Base-by-base conservation (phyloP, 371 early-diverging fungal genomes). In the Mucor lusitanicus region DNA sequence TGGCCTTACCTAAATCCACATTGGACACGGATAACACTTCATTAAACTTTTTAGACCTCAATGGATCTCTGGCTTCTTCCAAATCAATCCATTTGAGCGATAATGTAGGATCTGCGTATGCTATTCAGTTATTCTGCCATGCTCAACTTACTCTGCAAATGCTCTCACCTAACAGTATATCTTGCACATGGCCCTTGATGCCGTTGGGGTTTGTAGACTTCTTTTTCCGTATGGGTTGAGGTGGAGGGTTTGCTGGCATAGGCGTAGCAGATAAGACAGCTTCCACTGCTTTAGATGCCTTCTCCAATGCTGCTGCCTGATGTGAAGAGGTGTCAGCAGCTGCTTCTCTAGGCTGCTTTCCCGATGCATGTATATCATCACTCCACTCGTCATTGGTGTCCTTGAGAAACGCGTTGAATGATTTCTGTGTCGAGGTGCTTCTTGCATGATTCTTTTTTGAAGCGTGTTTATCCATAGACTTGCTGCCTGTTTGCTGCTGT, bases 21-120 rank as follows among this genome's bases (percentile, higher is more conserved):
- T 91, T 91, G 0, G 90, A 83, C 57, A 75, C 76, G 4, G 90
- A 86, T n/a, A 95, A 74, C 19, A 94, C 73, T 30, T 88, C 84
- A 59, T 87, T 86, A 71, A 95, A 94, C 65, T 93, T 92, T 54
- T 78, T 73, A 11, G 70, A 73, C 42, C 72, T 65, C 6, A 63
- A 19, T 23, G 73, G 68, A 50, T 80, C 83, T n/a, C 59, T 61
- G n/a, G 68, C 61, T 11, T 68, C 70, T 57, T 76, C 61, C 23
- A 55, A 4, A 50, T 71, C 37, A 30, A 68, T 37, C 40, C 64
- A 71, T 56, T 71, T 62, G 19, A 75, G 57, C 13, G 63, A 61
- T 60, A 58, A 48, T 11, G 71, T 68, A 6, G 75, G 75, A 32
- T 75, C 75, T 70, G 30, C 55, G n/a, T 23, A 44, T n/a, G 28